Conservation (phyloP, 2,329 filamentous ascomycete species). For the Parastagonospora nodorum region DNA sequence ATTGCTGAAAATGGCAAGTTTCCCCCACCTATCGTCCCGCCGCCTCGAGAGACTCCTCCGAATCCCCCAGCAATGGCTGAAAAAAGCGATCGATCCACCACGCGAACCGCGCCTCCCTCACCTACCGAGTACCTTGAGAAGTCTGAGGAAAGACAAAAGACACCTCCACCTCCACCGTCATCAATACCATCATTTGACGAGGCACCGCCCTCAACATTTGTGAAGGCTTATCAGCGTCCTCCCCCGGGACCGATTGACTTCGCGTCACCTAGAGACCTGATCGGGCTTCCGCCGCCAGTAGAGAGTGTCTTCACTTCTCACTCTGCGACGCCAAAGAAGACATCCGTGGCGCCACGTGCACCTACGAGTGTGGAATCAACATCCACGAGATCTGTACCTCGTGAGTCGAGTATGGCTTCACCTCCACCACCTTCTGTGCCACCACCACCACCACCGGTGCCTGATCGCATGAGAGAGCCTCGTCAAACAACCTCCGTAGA, state of each 20-base stretch:
- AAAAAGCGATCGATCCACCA: conserved; percentile 16
- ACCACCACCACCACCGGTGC: conserved; percentile 14
- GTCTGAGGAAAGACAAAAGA: conserved; percentile 13
- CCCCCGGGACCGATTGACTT: conserved; percentile 35
- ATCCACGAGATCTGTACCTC: not conserved
- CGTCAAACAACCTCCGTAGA: conserved; percentile 20
- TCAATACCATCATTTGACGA: conserved; percentile 22
- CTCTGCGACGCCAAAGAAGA: conserved; percentile 18
- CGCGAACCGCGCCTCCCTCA: conserved; percentile 18
- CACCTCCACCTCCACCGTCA: conserved; percentile 26
- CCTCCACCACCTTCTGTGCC: conserved; percentile 8
- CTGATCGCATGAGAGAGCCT: conserved; percentile 16
- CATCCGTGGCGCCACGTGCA: conserved; percentile 3
- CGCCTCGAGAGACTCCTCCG: conserved; percentile 34
- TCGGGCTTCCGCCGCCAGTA: conserved; percentile 25
- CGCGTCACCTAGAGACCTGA: conserved; percentile 29
- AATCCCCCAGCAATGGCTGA: conserved; percentile 31
- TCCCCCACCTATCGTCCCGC: conserved; percentile 43
- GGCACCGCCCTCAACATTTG: conserved; percentile 9
- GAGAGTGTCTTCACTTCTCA: conserved; percentile 24
- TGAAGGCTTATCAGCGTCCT: conserved; percentile 33
- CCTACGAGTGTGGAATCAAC: not conserved
- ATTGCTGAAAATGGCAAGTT: conserved; percentile 45
- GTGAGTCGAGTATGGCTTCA: not conserved
- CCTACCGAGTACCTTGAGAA: conserved; percentile 22